A percentile compares a stretch with the other conserved stretches of the same genome.
Conservation (phyloP, 75 land plant species). For the Picea glauca region DNA sequence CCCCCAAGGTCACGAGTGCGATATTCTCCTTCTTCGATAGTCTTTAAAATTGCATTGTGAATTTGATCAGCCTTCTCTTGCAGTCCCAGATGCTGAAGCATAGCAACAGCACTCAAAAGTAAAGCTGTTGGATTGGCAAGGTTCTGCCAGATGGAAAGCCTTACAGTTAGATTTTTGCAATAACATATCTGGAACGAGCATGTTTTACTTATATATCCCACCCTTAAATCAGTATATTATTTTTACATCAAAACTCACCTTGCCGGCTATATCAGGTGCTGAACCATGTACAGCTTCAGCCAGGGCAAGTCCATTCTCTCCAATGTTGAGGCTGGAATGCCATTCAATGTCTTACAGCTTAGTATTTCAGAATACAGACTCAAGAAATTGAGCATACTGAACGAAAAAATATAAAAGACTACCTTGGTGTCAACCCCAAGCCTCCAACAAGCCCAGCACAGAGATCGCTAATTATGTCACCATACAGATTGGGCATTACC, state of each 20-base stretch:
- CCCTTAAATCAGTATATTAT: neutral
- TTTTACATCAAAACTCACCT: constrained; percentile 41
- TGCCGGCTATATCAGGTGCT: constrained; percentile 99
- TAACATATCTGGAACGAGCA: neutral
- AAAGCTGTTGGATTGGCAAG: constrained; percentile 97
- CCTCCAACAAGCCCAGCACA: constrained; percentile 99
- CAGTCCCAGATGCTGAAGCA: constrained; percentile 81
- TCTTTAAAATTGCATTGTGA: constrained; percentile 72
- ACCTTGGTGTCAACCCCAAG: constrained; percentile 96
- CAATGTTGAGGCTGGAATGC: constrained; percentile 78
- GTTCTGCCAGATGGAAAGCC: constrained; percentile 44
- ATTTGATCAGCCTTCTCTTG: constrained; percentile 76
- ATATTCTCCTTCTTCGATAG: constrained; percentile 87
- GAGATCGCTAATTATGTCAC: constrained; percentile 96
- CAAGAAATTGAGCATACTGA: neutral
- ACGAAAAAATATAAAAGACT: constrained; percentile 1
- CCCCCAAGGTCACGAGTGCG: constrained; percentile 93
- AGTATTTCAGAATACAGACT: neutral
- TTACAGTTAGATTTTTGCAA: neutral
- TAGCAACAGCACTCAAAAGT: constrained; percentile 77
- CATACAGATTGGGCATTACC: constrained; percentile 98
- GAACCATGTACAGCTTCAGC: constrained; percentile 99
- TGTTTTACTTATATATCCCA: neutral
- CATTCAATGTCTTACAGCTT: constrained; percentile 2
- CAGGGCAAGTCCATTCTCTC: constrained; percentile 88